phyloP scores from a whole-genome alignment of 2,329 filamentous ascomycete species.

The Zasmidium angulare region DNA sequence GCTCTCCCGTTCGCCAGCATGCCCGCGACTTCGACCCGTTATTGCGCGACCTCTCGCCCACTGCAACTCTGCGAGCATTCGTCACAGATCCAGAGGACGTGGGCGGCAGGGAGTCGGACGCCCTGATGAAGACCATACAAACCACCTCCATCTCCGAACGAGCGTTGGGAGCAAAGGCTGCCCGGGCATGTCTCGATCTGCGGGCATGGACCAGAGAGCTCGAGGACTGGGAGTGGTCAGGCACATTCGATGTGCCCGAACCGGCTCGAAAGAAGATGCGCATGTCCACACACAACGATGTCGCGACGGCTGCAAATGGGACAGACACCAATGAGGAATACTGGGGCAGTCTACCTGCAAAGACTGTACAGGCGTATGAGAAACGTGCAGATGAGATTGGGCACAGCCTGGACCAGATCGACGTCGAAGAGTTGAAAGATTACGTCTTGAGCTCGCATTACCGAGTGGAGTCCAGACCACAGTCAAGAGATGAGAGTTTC shows the following conservation, averaged over 20 bases:
- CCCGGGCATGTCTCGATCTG: conserved; percentile 68
- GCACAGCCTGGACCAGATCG: conserved; percentile 65
- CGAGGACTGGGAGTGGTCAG: conserved; percentile 59
- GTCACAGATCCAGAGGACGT: conserved; percentile 41
- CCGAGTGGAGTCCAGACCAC: conserved; percentile 47
- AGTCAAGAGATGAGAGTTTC: conserved; percentile 37
- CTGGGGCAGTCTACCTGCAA: conserved; percentile 68
- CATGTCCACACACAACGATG: conserved; percentile 17
- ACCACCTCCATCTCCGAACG: conserved; percentile 64
- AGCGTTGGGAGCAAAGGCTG: conserved; percentile 69
- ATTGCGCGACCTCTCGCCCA: conserved; percentile 61
- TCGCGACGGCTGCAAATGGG: background rate
- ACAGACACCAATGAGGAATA: conserved; percentile 45
- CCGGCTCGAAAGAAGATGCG: conserved; percentile 27
- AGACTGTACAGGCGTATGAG: conserved; percentile 68
- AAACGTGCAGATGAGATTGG: conserved; percentile 71
- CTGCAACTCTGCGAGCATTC: conserved; percentile 61
- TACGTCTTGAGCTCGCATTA: conserved; percentile 82
- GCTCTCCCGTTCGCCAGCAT: conserved; percentile 30
- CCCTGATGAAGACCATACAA: conserved; percentile 57
- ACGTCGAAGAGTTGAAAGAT: conserved; percentile 84
- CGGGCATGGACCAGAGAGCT: conserved; percentile 76
- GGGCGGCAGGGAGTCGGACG: conserved; percentile 34
- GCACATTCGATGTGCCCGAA: conserved; percentile 45
- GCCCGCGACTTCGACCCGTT: conserved; percentile 42